These are phyloP conservation scores for Saturnispora serradocipensis DNA, from an alignment of 805 yeast species.

Conservation along the genomic window DNA sequence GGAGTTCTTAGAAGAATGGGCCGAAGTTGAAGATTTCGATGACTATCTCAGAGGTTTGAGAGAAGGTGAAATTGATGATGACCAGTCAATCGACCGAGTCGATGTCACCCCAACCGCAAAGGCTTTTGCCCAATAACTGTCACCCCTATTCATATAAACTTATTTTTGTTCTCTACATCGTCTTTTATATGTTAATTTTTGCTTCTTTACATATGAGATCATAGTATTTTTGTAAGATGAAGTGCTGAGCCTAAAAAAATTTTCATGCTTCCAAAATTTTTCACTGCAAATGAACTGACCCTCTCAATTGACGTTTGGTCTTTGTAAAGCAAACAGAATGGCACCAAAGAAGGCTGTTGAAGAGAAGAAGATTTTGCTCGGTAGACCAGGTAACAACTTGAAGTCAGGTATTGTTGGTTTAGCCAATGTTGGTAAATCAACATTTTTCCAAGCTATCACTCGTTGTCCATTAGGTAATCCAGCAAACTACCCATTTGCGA, in stretches of 20 bases:
- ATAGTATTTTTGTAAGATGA: neutral
- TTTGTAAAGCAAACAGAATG: constrained; percentile 17
- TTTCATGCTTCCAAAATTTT: neutral
- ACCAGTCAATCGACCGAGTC: neutral
- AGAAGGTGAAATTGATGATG: neutral
- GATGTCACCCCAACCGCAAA: neutral
- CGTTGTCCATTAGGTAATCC: constrained; percentile 90
- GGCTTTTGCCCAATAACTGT: neutral
- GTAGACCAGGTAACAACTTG: constrained; percentile 35
- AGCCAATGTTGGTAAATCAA: constrained; percentile 92
- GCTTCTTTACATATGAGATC: neutral
- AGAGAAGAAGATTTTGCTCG: constrained; percentile 30
- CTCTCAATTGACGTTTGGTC: neutral
- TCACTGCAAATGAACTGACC: neutral
- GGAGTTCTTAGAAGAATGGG: constrained; percentile 56
- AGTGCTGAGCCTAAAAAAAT: neutral
- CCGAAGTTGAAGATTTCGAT: constrained; percentile 56
- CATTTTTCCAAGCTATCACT: constrained; percentile 95
- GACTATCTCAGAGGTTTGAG: constrained; percentile 19
- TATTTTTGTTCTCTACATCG: neutral
- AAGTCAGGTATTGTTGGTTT: constrained; percentile 87
- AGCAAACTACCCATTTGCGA: constrained; percentile 96
- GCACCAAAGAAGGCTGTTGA: constrained; percentile 33
- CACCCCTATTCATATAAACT: neutral
- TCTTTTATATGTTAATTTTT: neutral